Evolutionary conservation across 2,329 filamentous ascomycete genomes (phyloP).

Genomic region (Neurospora crassa): DNA sequence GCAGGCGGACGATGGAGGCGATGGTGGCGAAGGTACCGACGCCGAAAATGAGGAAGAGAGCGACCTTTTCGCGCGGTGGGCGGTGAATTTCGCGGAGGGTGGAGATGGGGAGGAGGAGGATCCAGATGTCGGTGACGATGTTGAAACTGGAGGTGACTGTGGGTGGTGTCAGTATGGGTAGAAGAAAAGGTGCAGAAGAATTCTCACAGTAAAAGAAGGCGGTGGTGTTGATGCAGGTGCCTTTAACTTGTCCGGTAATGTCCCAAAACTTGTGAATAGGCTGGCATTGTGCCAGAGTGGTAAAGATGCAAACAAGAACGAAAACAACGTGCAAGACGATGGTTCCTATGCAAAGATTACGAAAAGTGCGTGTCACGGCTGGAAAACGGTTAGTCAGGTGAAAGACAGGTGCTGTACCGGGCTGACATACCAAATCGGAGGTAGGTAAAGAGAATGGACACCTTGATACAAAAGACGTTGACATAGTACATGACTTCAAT

Average conservation of each 20-base stretch:
- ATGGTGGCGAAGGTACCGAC: constrained; percentile 28
- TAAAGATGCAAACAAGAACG: constrained; percentile 28
- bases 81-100: constrained; percentile 35
- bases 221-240: constrained; percentile 30
- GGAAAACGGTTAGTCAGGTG: background rate
- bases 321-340: constrained; percentile 30
- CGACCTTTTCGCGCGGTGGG: constrained; percentile 37
- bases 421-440: constrained; percentile 31
- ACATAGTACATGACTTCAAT: constrained; percentile 33
- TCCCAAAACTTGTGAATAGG: constrained; percentile 35
- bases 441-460: constrained; percentile 36
- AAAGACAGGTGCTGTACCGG: background rate
- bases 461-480: constrained; percentile 30
- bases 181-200: background rate
- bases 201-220: constrained; percentile 31
- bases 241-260: constrained; percentile 20
- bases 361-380: constrained; percentile 19
- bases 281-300: constrained; percentile 31
- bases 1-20: constrained; percentile 29
- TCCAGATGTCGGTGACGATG: constrained; percentile 36
- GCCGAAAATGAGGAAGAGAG: constrained; percentile 36
- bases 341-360: constrained; percentile 24
- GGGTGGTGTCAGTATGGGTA: background rate
- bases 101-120: constrained; percentile 34
- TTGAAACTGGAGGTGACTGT: constrained; percentile 33